phyloP scores from a whole-genome alignment of 2,329 filamentous ascomycete species.

The Penicillium palitans region DNA sequence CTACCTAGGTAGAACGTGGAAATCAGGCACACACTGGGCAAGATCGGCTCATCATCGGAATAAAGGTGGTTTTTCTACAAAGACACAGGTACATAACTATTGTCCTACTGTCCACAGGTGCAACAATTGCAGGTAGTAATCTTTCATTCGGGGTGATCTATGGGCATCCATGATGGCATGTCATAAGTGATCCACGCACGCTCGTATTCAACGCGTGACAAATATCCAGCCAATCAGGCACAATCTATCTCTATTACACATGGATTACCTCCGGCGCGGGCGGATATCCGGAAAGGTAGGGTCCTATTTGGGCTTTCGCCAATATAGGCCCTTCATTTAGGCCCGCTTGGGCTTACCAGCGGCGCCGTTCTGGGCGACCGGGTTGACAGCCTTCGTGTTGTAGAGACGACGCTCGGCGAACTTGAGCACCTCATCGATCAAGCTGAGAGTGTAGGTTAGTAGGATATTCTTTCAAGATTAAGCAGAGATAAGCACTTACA shows the following conservation, averaged over 20 bases:
- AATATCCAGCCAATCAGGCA: not conserved
- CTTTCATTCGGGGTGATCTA: constrained; percentile 11
- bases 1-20: not conserved
- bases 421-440: constrained; percentile 85
- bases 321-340: constrained; percentile 21
- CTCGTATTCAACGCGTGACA: not conserved
- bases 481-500: constrained; percentile 60
- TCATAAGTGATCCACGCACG: not conserved
- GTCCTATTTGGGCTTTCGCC: constrained; percentile 1
- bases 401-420: constrained; percentile 69
- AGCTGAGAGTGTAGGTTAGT: constrained; percentile 46
- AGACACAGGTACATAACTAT: not conserved
- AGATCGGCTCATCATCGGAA: not conserved
- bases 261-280: not conserved
- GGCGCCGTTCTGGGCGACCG: constrained; percentile 30
- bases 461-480: not conserved
- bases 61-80: not conserved
- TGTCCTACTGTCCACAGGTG: not conserved
- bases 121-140: not conserved
- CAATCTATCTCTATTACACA: constrained; percentile 10
- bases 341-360: constrained; percentile 40
- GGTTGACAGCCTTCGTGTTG: constrained; percentile 25
- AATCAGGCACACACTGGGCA: not conserved
- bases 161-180: constrained; percentile 9
- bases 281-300: not conserved